These are phyloP conservation scores for Pseudogymnoascus destructans DNA, from an alignment of 2,329 filamentous ascomycete species.

Conservation along the genomic window DNA sequence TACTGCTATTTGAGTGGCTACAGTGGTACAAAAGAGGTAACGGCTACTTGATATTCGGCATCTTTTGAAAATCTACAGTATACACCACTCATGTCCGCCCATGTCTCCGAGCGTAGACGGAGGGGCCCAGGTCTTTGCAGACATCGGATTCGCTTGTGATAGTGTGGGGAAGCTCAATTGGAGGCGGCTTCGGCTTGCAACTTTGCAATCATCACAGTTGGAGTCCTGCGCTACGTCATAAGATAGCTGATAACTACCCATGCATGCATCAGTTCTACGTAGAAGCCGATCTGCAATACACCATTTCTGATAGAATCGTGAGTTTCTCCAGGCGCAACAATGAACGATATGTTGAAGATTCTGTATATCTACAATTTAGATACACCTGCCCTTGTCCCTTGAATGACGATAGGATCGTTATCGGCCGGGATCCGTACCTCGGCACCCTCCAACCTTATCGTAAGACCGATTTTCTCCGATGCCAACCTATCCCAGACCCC, in stretches of 20 bases:
- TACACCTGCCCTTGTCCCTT: background rate
- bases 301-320: background rate
- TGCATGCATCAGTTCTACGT: background rate
- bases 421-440: slow-evolving; percentile 3
- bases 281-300: background rate
- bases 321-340: background rate
- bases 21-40: background rate
- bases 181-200: slow-evolving; percentile 1
- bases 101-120: slow-evolving; percentile 8
- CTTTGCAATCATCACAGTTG: background rate
- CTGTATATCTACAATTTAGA: background rate
- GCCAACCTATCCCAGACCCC: background rate
- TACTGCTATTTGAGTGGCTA: background rate
- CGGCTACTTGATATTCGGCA: background rate
- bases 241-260: background rate
- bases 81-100: background rate
- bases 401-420: slow-evolving; percentile 1
- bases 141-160: slow-evolving; percentile 9
- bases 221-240: slow-evolving; percentile 2
- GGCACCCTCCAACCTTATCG: background rate
- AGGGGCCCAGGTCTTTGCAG: slow-evolving; percentile 4
- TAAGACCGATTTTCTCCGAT: background rate
- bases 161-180: slow-evolving; percentile 9
- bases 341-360: background rate
- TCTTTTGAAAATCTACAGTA: background rate